Evolutionary conservation across 108 stramenopile species (phyloP).

Genomic region (Cylindrotheca fusiformis): DNA sequence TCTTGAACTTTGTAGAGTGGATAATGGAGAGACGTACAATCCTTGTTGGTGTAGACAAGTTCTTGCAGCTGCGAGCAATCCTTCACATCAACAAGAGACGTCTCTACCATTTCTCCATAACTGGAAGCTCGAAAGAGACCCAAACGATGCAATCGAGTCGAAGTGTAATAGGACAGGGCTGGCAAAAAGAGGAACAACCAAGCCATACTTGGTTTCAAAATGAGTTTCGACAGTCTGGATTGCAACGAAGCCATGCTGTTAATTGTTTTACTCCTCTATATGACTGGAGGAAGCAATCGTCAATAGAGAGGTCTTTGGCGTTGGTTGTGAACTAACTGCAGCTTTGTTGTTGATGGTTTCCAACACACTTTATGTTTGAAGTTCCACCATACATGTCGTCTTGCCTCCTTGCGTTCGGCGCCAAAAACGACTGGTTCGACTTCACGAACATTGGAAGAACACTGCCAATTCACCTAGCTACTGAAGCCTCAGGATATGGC

Average conservation of each 20-base stretch:
- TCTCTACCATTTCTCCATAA: neutral
- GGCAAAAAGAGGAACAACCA: conserved; percentile 44
- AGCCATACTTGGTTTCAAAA: conserved; percentile 22
- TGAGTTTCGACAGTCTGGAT: neutral
- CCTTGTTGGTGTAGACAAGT: neutral
- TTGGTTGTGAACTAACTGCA: too few relatives aligned
- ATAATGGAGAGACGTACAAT: neutral
- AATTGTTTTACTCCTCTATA: too few relatives aligned
- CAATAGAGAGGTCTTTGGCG: too few relatives aligned
- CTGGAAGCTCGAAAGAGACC: conserved; percentile 28
- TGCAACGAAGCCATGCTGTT: neutral
- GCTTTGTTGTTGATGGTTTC: too few relatives aligned
- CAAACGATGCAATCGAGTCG: conserved; percentile 24
- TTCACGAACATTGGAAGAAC: too few relatives aligned
- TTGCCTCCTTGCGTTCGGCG: too few relatives aligned
- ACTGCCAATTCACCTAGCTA: too few relatives aligned
- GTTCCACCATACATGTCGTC: too few relatives aligned
- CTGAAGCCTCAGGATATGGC: too few relatives aligned
- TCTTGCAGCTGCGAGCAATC: neutral
- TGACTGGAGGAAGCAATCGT: too few relatives aligned
- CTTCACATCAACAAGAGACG: neutral
- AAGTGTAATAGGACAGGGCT: conserved; percentile 29
- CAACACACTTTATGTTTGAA: too few relatives aligned
- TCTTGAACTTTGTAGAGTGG: conserved; percentile 8
- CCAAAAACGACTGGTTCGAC: too few relatives aligned